Base-by-base conservation (phyloP, 306 rosid genomes). In the Dalbergia cultrata region DNA sequence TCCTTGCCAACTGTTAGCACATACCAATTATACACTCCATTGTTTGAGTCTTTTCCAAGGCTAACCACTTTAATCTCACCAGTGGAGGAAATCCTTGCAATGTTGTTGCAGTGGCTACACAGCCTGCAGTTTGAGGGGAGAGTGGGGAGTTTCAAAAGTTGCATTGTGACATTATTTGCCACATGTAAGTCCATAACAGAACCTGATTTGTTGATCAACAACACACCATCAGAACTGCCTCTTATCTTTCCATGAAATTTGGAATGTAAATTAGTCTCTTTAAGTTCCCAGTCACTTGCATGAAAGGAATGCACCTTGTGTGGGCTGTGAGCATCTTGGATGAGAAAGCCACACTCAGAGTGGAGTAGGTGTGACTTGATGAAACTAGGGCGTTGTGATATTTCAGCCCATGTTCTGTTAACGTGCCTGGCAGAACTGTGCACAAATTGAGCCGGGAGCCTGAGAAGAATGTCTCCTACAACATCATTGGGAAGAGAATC, bases 401-500 rank as follows among this genome's bases (percentile, higher is more conserved):
- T 75, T 26, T 60, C 33, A 45, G 26, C 26, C 79, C 79, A 75
- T 18, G 31, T 75, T 60, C n/a, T 75, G 70, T 59, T 22, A 3
- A 75, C 79, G 45, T 26, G 3, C 34, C 45, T 75, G 35, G 70
- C 79, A 45, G 70, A 76, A 47, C 22, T 26, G 72, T 49, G 39
- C 7, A 76, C 45, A 49, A 49, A 63, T 16, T 47, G 62, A 47
- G 80, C 50, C 2, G 80, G 35, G 17, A 76, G 63, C 13, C 39
- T 47, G 9, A 33, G 71, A 45, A 75, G 79, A 61, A 75, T 75
- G 31, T 31, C 18, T 34, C 34, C 14, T 0, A 63, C 58, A 0
- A 63, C 12, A 35, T 76, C 80, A 34, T 44, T 76, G 17, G 80
- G 80, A 47, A 76, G 72, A 63, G 80, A 76, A 76, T 63, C 80